A percentile compares a stretch with the other conserved stretches of the same genome.
These are phyloP conservation scores for Helicostylum pulchrum DNA, from an alignment of 192 early-diverging fungal species.

Conservation along the genomic window DNA sequence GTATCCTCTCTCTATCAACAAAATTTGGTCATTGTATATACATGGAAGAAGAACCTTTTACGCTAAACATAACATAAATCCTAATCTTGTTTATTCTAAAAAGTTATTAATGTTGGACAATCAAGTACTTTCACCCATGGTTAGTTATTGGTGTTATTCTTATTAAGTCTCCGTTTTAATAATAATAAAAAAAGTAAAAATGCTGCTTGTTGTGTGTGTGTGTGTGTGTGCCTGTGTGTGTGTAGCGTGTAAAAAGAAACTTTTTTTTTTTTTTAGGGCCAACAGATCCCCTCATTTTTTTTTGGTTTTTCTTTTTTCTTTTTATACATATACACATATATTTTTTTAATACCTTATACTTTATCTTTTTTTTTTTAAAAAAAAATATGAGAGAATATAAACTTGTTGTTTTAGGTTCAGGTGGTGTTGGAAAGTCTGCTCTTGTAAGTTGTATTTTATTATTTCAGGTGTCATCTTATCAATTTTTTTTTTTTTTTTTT, in stretches of 20 bases:
- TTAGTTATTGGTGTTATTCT: constrained; percentile 18
- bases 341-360: not conserved
- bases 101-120: not conserved
- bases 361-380: too few species aligned
- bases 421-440: constrained; percentile 87
- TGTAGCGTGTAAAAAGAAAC: not conserved
- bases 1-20: not conserved
- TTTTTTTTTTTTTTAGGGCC: not conserved
- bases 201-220: too few species aligned
- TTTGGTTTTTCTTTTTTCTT: constrained; percentile 4
- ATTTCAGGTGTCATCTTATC: not conserved
- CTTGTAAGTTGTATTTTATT: constrained; percentile 44
- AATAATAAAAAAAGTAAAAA: too few species aligned
- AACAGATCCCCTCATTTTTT: not conserved
- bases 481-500: not conserved
- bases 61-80: not conserved
- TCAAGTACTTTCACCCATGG: constrained; percentile 5
- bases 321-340: not conserved
- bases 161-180: constrained; percentile 2
- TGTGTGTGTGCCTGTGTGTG: too few species aligned
- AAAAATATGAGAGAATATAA: constrained; percentile 86
- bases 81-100: constrained; percentile 2
- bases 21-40: not conserved
- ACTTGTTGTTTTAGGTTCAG: constrained; percentile 91
- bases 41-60: constrained; percentile 11